Evolutionary conservation across 257 asterid genomes (phyloP).

Genomic region (Solanum medicagineum): DNA sequence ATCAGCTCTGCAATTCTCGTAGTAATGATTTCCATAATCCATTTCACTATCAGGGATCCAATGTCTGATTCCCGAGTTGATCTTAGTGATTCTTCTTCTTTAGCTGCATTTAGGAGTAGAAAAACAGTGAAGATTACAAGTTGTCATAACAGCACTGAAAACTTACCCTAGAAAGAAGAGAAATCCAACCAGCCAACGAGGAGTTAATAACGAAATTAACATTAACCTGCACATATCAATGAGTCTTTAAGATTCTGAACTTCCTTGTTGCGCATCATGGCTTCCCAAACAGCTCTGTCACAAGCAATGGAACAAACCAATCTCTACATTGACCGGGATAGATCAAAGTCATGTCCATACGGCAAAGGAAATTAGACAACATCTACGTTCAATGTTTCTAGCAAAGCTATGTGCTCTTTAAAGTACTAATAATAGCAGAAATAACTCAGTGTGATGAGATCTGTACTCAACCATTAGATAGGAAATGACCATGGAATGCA

Average conservation of each 20-base stretch:
- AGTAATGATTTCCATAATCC: constrained; percentile 28
- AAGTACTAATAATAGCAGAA: neutral
- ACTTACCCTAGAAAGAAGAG: neutral
- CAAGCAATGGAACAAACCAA: constrained; percentile 41
- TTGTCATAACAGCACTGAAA: neutral
- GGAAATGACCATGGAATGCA: neutral
- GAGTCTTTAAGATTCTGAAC: constrained; percentile 33
- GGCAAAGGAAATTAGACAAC: neutral
- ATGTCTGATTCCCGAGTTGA: constrained; percentile 8
- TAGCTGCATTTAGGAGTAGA: constrained; percentile 10
- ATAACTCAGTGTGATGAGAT: neutral
- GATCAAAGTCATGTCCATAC: neutral
- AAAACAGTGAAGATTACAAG: neutral
- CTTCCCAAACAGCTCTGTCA: constrained; percentile 60
- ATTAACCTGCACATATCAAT: constrained; percentile 31
- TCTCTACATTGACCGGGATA: constrained; percentile 14
- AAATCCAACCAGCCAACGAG: neutral
- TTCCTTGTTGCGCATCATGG: constrained; percentile 36
- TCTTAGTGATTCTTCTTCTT: constrained; percentile 10
- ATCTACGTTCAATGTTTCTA: neutral
- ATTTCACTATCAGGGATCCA: constrained; percentile 18
- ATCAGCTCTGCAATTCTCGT: constrained; percentile 27
- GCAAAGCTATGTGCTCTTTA: neutral
- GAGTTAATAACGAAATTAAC: neutral
- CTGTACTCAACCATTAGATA: neutral